These are phyloP conservation scores for Plasmodium knowlesi DNA, from an alignment of 169 alveolate genomes.

Conservation along the genomic window DNA sequence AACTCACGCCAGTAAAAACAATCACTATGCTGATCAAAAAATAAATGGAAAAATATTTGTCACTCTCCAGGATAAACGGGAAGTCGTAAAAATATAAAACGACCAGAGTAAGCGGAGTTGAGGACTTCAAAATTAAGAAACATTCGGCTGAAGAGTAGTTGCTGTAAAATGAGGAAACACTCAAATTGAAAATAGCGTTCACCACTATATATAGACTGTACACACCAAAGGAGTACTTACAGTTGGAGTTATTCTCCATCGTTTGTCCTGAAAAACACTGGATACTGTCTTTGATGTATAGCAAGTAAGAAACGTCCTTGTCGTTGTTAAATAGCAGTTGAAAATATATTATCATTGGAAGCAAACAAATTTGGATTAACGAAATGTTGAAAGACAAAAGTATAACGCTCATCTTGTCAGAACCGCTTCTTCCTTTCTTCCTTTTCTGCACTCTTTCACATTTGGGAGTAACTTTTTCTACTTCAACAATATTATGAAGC, in stretches of 20 bases:
- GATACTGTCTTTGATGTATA: constrained; percentile 43
- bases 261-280: constrained; percentile 48
- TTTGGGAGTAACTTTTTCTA: neutral
- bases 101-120: constrained; percentile 63
- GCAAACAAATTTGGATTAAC: constrained; percentile 27
- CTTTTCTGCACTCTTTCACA: neutral
- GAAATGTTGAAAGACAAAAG: constrained; percentile 48
- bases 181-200: constrained; percentile 50
- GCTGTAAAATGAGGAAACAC: constrained; percentile 55
- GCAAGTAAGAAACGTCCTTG: constrained; percentile 32
- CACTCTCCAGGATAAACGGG: constrained; percentile 63
- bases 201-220: constrained; percentile 34
- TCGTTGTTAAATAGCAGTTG: constrained; percentile 42
- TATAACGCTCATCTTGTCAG: constrained; percentile 44
- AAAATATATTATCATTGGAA: constrained; percentile 62
- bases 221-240: constrained; percentile 29
- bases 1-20: constrained; percentile 69
- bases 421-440: neutral
- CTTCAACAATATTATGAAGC: neutral
- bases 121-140: constrained; percentile 61
- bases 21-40: constrained; percentile 42
- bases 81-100: constrained; percentile 53
- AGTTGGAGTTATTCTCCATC: constrained; percentile 50
- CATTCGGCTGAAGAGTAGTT: constrained; percentile 73
- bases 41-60: constrained; percentile 64